Evolutionary conservation across 257 asterid species (phyloP), one percentile per base, ranked within the genome.

Genomic region (Gardenia jasminoides): DNA sequence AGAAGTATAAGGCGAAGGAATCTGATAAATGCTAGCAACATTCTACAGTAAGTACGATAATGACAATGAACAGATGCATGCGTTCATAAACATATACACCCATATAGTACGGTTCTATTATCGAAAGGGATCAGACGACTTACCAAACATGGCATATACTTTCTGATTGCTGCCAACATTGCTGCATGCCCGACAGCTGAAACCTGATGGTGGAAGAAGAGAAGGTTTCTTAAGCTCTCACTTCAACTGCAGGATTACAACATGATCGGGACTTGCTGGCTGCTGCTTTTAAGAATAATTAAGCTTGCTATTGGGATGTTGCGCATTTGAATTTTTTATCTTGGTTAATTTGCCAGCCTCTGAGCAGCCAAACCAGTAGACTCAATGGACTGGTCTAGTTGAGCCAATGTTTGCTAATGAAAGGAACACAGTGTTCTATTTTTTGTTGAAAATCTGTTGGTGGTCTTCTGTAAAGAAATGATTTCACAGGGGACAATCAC

Each of bases 111-210:
- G 41, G 41, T 36, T 36, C 41, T 36, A 36, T 36, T 2, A 36
- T 50, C 16, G 31, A 22, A 20, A 20, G 8, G 71, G 72, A 12
- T n/a, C 39, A 19, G 67, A 28, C n/a, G 67, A 48, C 54, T 78
- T 86, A 93, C 97, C 97, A 93, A 68, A 84, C 70, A 85, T 0
- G 97, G 97, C 66, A 79, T 48, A 85, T 93, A 93, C 88, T 83
- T 91, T 85, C 88, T 90, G 85, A 93, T 91, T 82, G 91, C 98
- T 74, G 97, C 92, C 61, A 93, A 85, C 82, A 93, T 90, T 30
- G 96, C 98, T 70, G 97, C 98, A 87, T 93, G 98, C 41, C 98
- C 98, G 28, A 93, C 89, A 11, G 97, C 92, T 70, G 98, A 87
- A 41, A 93, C 89, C 97, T 93, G 88, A 75, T 75, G 26, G n/a